phyloP scores from a whole-genome alignment of 2,329 filamentous ascomycete genomes.

The Penicillium sclerotigenum region DNA sequence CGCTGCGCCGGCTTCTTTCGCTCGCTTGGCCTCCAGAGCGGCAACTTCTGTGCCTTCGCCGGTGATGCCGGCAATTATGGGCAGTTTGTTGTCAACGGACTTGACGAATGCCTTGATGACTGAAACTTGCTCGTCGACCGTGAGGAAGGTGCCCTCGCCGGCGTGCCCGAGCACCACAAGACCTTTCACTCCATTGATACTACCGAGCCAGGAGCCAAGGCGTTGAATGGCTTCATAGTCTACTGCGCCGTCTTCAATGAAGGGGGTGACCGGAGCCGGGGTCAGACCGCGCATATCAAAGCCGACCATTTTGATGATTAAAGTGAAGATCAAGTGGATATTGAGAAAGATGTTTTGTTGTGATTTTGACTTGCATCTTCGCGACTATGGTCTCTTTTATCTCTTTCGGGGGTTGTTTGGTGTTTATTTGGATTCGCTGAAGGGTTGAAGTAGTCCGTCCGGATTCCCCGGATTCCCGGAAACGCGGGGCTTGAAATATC shows the following conservation, averaged over 20 bases:
- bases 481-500: not conserved
- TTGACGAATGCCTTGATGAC: slow-evolving; percentile 54
- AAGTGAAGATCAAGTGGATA: not conserved
- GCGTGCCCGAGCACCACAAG: slow-evolving; percentile 55
- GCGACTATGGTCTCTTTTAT: not conserved
- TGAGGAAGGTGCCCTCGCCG: slow-evolving; percentile 55
- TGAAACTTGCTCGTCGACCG: slow-evolving; percentile 48
- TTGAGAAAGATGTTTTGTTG: not conserved
- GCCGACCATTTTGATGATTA: slow-evolving; percentile 20
- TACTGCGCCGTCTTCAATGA: slow-evolving; percentile 48
- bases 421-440: not conserved
- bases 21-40: slow-evolving; percentile 51
- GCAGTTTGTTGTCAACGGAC: slow-evolving; percentile 50
- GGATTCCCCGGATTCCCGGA: not conserved
- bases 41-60: slow-evolving; percentile 54
- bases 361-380: not conserved
- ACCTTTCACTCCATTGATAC: slow-evolving; percentile 52
- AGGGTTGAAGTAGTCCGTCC: not conserved
- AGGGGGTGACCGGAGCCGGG: slow-evolving; percentile 53
- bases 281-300: slow-evolving; percentile 51
- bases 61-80: slow-evolving; percentile 54
- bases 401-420: not conserved
- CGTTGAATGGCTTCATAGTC: slow-evolving; percentile 54
- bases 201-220: slow-evolving; percentile 53
- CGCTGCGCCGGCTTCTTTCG: slow-evolving; percentile 50